phyloP scores from a whole-genome alignment of 352 stramenopile species.

The Phytophthora hibernalis region DNA sequence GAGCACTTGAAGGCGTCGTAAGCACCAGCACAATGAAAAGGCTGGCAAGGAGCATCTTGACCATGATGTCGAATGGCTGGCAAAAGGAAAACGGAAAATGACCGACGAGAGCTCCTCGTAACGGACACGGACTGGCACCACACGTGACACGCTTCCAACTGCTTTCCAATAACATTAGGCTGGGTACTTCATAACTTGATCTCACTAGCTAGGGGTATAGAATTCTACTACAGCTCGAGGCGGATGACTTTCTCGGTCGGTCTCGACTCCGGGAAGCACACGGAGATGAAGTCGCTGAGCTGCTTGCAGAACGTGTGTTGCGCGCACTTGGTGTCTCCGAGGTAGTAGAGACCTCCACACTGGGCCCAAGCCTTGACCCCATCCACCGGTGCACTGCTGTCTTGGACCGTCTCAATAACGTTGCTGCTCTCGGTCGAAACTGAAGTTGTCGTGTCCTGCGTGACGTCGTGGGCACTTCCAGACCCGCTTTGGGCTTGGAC shows the following conservation, averaged over 20 bases:
- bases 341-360: constrained; percentile 38
- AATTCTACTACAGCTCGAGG: constrained; percentile 29
- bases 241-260: constrained; percentile 36
- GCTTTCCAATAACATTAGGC: constrained; percentile 41
- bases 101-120: background rate
- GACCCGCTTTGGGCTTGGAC: constrained; percentile 3
- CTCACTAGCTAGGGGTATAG: constrained; percentile 28
- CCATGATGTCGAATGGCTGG: background rate
- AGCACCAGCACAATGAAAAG: constrained; percentile 4
- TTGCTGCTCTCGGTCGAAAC: constrained; percentile 4
- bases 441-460: constrained; percentile 23
- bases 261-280: constrained; percentile 40
- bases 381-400: constrained; percentile 6
- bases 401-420: constrained; percentile 6
- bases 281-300: constrained; percentile 41
- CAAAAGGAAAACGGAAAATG: constrained; percentile 21
- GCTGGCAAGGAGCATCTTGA: constrained; percentile 6
- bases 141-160: no score
- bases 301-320: constrained; percentile 37
- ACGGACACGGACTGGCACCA: background rate
- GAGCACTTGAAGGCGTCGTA: background rate
- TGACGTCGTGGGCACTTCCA: constrained; percentile 10
- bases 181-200: constrained; percentile 32
- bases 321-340: constrained; percentile 35
- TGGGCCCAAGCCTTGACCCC: constrained; percentile 36